A percentile compares a stretch with the other conserved stretches of the same genome.
Evolutionary conservation across 495 filamentous ascomycete genomes (phyloP).

Genomic region (Aspergillus sclerotioniger): DNA sequence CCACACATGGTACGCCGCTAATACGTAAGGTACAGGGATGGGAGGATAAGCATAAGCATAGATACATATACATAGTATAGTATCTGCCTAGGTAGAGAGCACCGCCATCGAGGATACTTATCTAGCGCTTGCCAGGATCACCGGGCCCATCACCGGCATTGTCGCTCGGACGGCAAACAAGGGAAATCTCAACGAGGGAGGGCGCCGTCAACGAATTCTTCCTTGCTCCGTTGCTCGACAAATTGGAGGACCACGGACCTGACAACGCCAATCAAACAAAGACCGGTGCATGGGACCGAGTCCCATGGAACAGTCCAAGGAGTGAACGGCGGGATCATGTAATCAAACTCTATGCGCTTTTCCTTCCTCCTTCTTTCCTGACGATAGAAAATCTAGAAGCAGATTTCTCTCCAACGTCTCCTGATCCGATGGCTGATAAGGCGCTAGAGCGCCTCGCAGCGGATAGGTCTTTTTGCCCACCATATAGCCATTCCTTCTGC

Average conservation of each 20-base stretch:
- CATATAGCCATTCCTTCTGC: background rate
- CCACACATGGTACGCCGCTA: background rate
- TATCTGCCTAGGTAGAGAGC: no score
- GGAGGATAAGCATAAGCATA: background rate
- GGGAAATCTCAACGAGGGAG: background rate
- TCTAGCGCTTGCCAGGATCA: no score
- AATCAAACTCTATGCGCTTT: background rate
- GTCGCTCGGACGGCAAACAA: background rate
- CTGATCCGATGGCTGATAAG: background rate
- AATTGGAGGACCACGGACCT: background rate
- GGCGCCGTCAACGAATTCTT: background rate
- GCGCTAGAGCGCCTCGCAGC: background rate
- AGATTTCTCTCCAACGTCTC: background rate
- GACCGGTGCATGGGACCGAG: background rate
- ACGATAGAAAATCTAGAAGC: background rate
- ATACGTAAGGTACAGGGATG: background rate
- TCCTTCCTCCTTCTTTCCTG: background rate
- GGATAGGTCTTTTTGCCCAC: background rate
- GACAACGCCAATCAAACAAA: background rate
- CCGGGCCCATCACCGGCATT: no score
- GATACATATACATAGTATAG: no score
- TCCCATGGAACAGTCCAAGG: conserved; percentile 1
- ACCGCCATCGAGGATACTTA: background rate
- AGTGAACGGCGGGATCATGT: background rate
- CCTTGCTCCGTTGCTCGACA: background rate